Evolutionary conservation across 75 land plant species (phyloP).

Genomic region (Gnetum montanum): DNA sequence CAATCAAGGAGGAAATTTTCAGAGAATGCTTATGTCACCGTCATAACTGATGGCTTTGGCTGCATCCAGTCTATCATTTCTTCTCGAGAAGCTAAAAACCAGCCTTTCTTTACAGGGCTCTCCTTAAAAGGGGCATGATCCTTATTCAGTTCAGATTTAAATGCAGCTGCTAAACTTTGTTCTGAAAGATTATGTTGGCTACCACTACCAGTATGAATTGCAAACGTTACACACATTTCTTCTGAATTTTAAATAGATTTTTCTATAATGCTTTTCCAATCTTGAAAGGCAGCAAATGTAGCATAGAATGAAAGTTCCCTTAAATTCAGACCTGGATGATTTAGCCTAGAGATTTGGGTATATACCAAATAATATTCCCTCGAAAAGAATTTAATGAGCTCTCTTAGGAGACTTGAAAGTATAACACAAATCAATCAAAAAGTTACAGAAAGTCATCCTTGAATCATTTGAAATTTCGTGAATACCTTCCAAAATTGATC

Average conservation of each 20-base stretch:
- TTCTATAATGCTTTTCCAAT: constrained; percentile 57
- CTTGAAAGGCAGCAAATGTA: constrained; percentile 76
- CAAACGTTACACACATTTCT: constrained; percentile 38
- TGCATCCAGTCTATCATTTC: constrained; percentile 45
- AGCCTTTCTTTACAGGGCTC: constrained; percentile 50
- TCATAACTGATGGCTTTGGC: constrained; percentile 5
- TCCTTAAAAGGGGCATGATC: constrained; percentile 61
- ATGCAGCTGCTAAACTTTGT: constrained; percentile 39
- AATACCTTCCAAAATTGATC: constrained; percentile 37
- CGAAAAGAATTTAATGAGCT: constrained; percentile 38
- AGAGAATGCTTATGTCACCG: too few species aligned
- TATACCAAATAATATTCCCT: constrained; percentile 46
- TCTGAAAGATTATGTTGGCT: constrained; percentile 27
- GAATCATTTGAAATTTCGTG: constrained; percentile 33
- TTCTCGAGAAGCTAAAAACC: constrained; percentile 49
- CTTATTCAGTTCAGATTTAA: constrained; percentile 40
- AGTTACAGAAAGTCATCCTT: constrained; percentile 76
- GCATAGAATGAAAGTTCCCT: constrained; percentile 69
- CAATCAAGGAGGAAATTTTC: too few species aligned
- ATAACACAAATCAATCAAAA: constrained; percentile 69
- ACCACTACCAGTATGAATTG: constrained; percentile 67
- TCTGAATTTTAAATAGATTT: constrained; percentile 30
- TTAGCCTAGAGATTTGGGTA: constrained; percentile 62
- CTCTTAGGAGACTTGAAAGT: constrained; percentile 36
- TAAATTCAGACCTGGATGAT: constrained; percentile 35